phyloP scores from a whole-genome alignment of 2,329 filamentous ascomycete genomes.

The Curvularia sp. region DNA sequence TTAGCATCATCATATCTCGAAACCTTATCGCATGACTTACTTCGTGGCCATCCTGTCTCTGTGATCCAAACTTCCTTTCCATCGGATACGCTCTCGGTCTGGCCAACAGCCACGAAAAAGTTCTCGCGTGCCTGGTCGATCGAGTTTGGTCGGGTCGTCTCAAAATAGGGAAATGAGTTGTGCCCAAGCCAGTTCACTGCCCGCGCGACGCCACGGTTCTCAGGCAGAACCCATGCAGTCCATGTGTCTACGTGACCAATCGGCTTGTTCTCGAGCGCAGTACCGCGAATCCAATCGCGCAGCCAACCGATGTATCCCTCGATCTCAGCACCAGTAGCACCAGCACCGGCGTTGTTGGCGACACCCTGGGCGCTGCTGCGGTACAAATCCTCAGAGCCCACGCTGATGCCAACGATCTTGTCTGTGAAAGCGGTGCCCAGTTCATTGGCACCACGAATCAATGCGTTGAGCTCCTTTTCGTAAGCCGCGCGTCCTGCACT shows the following conservation, averaged over 20 bases:
- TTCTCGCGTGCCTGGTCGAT: neutral
- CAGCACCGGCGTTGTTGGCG: constrained; percentile 67
- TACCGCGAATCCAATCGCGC: constrained; percentile 67
- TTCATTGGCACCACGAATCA: constrained; percentile 70
- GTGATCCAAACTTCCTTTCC: neutral
- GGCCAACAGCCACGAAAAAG: neutral
- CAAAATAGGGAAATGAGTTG: constrained; percentile 86
- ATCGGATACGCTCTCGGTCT: neutral
- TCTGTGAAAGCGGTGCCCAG: constrained; percentile 71
- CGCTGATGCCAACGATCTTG: constrained; percentile 79
- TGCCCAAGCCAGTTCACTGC: constrained; percentile 79
- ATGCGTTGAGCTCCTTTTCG: constrained; percentile 74
- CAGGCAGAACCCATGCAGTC: constrained; percentile 64
- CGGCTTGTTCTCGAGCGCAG: constrained; percentile 62
- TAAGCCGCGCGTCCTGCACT: constrained; percentile 70
- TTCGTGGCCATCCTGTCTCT: neutral
- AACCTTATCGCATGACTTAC: neutral
- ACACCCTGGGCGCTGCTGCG: constrained; percentile 66
- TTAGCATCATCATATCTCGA: neutral
- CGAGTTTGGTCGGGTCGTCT: constrained; percentile 54
- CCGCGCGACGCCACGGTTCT: constrained; percentile 72
- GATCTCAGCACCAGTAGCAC: constrained; percentile 67
- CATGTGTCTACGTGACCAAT: constrained; percentile 66
- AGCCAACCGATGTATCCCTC: constrained; percentile 74
- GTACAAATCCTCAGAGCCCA: constrained; percentile 78